These are phyloP conservation scores for Auriscalpium microsporum DNA, from an alignment of 768 basidiomycete species.

Conservation along the genomic window DNA sequence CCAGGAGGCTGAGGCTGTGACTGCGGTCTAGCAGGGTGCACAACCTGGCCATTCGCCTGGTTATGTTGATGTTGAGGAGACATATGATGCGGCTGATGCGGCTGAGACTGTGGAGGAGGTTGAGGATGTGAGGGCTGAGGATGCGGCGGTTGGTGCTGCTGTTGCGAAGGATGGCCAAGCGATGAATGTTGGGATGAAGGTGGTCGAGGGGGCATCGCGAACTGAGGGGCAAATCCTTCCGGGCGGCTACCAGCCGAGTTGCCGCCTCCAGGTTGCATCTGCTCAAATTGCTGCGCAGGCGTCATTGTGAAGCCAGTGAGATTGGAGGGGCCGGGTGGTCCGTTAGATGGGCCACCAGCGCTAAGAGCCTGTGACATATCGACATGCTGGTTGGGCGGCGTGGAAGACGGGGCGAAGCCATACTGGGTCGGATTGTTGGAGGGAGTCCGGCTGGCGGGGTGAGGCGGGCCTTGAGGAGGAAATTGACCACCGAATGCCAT, in stretches of 20 bases:
- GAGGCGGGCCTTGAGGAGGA: slow-evolving; percentile 26
- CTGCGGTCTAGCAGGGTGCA: slow-evolving; percentile 32
- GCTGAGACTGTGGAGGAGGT: slow-evolving; percentile 13
- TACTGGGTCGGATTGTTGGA: slow-evolving; percentile 23
- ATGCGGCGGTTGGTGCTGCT: slow-evolving; percentile 12
- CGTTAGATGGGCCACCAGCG: slow-evolving; percentile 25
- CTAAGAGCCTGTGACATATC: slow-evolving; percentile 39
- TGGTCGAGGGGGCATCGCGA: slow-evolving; percentile 28
- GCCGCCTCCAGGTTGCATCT: slow-evolving; percentile 32
- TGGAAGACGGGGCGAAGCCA: slow-evolving; percentile 30
- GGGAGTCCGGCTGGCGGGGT: slow-evolving; percentile 7
- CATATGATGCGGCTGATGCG: slow-evolving; percentile 29
- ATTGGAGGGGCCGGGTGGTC: slow-evolving; percentile 30
- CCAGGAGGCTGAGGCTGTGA: slow-evolving; percentile 49
- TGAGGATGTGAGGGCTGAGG: slow-evolving; percentile 13
- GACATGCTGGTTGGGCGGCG: slow-evolving; percentile 37
- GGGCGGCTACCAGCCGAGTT: slow-evolving; percentile 5
- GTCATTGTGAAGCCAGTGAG: slow-evolving; percentile 43
- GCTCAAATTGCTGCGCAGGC: slow-evolving; percentile 56
- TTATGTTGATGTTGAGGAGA: slow-evolving; percentile 40
- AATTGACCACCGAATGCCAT: slow-evolving; percentile 32
- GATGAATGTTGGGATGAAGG: slow-evolving; percentile 26
- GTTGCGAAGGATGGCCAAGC: slow-evolving; percentile 7
- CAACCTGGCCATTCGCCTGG: slow-evolving; percentile 31
- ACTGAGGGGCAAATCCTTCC: slow-evolving; percentile 26